Evolutionary conservation across 23 red algal species (phyloP).

Genomic region (Porphyridium purpureum): DNA sequence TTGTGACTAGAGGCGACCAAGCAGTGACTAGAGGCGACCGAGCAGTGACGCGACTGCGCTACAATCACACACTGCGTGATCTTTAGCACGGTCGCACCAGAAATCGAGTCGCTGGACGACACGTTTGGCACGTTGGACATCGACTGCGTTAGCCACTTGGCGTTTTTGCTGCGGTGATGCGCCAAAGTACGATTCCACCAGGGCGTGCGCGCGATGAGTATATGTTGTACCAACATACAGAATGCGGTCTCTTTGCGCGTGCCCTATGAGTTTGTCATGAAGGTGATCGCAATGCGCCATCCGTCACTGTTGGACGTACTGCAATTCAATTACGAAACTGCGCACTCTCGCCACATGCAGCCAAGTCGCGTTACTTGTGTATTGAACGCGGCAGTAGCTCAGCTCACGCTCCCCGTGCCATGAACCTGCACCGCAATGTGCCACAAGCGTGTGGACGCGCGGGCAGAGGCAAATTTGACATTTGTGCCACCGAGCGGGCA

Average conservation of each 20-base stretch:
- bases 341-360: neutral
- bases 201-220: no score
- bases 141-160: no score
- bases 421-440: conserved; percentile 5
- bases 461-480: conserved; percentile 3
- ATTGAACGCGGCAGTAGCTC: conserved; percentile 1
- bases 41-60: no score
- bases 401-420: conserved; percentile 6
- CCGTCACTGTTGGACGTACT: neutral
- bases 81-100: no score
- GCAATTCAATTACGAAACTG: conserved; percentile 1
- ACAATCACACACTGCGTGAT: no score
- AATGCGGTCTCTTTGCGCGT: conserved; percentile 8
- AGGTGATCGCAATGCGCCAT: conserved; percentile 3
- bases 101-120: no score
- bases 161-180: no score
- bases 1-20: no score
- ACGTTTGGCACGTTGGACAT: no score
- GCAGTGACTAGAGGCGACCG: no score
- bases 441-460: conserved; percentile 1
- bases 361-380: conserved; percentile 1
- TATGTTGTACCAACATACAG: no score
- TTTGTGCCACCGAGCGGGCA: neutral
- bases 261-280: conserved; percentile 2
- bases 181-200: no score